Evolutionary conservation across 352 stramenopile genomes (phyloP), one percentile per base, ranked within the genome.

Genomic region (Pythium utonaiense): DNA sequence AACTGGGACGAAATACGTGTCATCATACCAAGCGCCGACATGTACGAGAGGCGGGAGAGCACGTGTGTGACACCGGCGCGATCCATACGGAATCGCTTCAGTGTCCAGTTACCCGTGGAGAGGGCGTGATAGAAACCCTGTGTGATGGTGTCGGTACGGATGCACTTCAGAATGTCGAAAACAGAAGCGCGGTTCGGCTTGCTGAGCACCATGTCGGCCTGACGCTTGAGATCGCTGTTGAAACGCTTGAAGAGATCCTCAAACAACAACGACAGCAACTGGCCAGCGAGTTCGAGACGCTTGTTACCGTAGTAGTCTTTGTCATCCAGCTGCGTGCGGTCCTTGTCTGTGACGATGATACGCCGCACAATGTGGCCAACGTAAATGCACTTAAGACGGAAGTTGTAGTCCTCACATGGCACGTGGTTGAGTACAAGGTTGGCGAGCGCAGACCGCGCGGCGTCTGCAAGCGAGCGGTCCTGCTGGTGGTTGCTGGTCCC

Each of bases 291-390:
- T 70, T 99, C 98, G n/a, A 99, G 74, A 52, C 98, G 88, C 77
- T 99, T 99, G 78, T 99, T 99, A 22, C 97, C 98, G 67, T 99
- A 99, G 77, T 99, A 99, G 77, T 99, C 98, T 74, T 99, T 99
- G 75, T 99, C 97, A 70, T 99, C 97, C 50, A 99, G 75, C 8
- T 80, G 83, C 57, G 83, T 93, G 53, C 93, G 78, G 63, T 96
- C 83, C 65, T 89, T 89, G 69, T 95, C 84, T 22, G 87, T 95
- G 49, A 88, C 80, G 25, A 96, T 75, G 53, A 96, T 88, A 44
- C 96, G 86, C 24, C 97, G 83, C 30, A 98, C 93, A 78, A 99
- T 99, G 70, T 99, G 96, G 13, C 92, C 93, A 22, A 99, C 88
- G 75, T 99, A 99, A 65, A 99, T 98, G 41, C 87, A 94, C 78